phyloP scores from a whole-genome alignment of 495 filamentous ascomycete genomes.

The Geoglossum glabrum region DNA sequence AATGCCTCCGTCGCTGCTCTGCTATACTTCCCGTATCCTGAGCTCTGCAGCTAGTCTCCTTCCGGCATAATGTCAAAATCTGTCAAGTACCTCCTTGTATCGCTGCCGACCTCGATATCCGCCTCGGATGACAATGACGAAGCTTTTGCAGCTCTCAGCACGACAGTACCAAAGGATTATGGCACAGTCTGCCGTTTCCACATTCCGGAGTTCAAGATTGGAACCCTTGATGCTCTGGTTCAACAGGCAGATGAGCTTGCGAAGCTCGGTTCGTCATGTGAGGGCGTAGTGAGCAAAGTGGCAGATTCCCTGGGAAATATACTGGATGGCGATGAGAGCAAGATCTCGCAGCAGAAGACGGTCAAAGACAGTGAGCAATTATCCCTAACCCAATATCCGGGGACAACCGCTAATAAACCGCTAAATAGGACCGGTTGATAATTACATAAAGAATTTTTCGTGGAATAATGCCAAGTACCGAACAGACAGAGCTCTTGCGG shows the following conservation, averaged over 20 bases:
- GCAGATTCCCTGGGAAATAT: slow-evolving; percentile 64
- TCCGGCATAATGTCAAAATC: slow-evolving; percentile 31
- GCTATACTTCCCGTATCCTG: neutral
- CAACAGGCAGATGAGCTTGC: slow-evolving; percentile 88
- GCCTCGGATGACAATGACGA: slow-evolving; percentile 58
- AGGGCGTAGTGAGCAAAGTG: slow-evolving; percentile 71
- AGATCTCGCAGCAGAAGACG: slow-evolving; percentile 68
- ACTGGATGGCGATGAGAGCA: slow-evolving; percentile 64
- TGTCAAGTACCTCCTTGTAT: slow-evolving; percentile 49
- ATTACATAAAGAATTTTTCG: slow-evolving; percentile 69
- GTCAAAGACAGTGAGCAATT: slow-evolving; percentile 86
- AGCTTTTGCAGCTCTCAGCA: slow-evolving; percentile 49
- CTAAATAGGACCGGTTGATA: slow-evolving; percentile 63
- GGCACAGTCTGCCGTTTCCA: slow-evolving; percentile 58
- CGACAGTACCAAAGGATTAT: slow-evolving; percentile 53
- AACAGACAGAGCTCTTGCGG: slow-evolving; percentile 67
- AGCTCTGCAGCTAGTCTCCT: neutral
- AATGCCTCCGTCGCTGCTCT: neutral
- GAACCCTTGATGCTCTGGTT: slow-evolving; percentile 85
- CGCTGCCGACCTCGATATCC: slow-evolving; percentile 53
- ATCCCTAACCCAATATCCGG: neutral
- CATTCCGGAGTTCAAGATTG: slow-evolving; percentile 92
- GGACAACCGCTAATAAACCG: neutral
- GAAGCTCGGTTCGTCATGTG: slow-evolving; percentile 65
- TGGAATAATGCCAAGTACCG: slow-evolving; percentile 98